Base-by-base conservation (phyloP, 129 eudicot species). In the Scalesia atractyloides region DNA sequence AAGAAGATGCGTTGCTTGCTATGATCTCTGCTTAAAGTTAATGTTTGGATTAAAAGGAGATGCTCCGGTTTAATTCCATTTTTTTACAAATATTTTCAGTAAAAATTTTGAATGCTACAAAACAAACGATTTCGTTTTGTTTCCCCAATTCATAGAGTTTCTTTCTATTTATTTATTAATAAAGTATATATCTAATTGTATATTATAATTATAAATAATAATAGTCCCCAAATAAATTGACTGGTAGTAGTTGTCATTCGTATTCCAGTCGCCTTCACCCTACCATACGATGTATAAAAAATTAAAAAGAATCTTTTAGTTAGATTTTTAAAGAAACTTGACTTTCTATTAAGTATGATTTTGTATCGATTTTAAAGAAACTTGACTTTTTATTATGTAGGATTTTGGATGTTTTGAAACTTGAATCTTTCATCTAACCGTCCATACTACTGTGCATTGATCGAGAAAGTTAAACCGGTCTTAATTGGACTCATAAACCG, bases 1-100 rank as follows among this genome's bases (percentile, higher is more conserved):
- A 48, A 76, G 64, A 76, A 47, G 75, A 76, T 69, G 53, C 74
- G 71, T 74, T 74, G 44, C 68, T 76, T 68, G 75, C 19, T 64
- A 51, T 18, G 24, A 46, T 58, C 43, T 47, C 62, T 3, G 15
- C 61, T 76, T 49, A 68, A 76, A 76, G 81, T 34, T 68, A 19
- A 59, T 33, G 26, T 76, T 76, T 48, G 54, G 75, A 68, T 34
- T 76, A 64, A n/a, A 16, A 54, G 17, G 26, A 53, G 3, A 15
- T 64, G 11, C 65, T 48, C 14, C 14, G 0, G 3, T 17, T 41
- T 26, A 39, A 30, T 18, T 49, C 41, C 15, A 10, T 50, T 30
- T 5, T 8, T 37, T 15, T 9, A 14, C 4, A 19, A 30, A 0
- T n/a, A 22, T 9, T 15, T 9, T 20, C 33, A 22, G 41, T 56